Evolutionary conservation across 768 basidiomycete species (phyloP).

Genomic region (Pleurotus tuber-regium): DNA sequence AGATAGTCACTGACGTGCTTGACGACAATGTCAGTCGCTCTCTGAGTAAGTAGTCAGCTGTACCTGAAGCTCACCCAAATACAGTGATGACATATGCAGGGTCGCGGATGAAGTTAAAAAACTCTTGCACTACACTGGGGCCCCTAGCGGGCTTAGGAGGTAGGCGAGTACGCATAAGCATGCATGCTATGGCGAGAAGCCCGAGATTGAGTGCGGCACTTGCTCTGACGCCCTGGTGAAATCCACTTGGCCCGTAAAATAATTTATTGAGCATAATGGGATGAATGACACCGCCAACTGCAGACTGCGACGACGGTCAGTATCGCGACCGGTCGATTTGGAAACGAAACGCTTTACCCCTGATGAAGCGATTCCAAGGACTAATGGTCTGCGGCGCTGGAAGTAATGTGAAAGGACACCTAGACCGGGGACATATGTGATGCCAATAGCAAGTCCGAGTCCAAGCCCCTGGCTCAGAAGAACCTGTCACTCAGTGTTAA

Average conservation of each 20-base stretch:
- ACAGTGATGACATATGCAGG: constrained; percentile 40
- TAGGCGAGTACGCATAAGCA: constrained; percentile 40
- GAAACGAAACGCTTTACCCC: constrained; percentile 30
- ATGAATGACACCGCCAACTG: constrained; percentile 57
- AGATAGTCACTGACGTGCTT: not conserved
- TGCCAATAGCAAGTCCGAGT: constrained; percentile 43
- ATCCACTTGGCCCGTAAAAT: constrained; percentile 43
- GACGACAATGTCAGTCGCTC: too few relatives aligned
- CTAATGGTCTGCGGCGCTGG: constrained; percentile 40
- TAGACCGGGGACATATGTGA: constrained; percentile 45
- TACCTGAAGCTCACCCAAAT: constrained; percentile 33
- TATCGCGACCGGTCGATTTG: constrained; percentile 15
- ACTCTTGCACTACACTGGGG: constrained; percentile 23
- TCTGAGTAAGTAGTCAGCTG: not conserved
- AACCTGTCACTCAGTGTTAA: too few relatives aligned
- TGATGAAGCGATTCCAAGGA: constrained; percentile 48
- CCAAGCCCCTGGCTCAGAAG: constrained; percentile 48
- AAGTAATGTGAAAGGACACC: constrained; percentile 51
- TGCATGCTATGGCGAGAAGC: constrained; percentile 33
- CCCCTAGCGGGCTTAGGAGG: constrained; percentile 31
- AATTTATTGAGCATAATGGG: constrained; percentile 62
- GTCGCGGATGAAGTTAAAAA: constrained; percentile 39
- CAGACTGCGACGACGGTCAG: constrained; percentile 40
- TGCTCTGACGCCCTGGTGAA: constrained; percentile 51
- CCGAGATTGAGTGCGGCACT: constrained; percentile 41